A percentile compares a stretch with the other conserved stretches of the same genome.
Conservation (phyloP, 192 early-diverging fungal species). For the Rhizophlyctis rosea region DNA sequence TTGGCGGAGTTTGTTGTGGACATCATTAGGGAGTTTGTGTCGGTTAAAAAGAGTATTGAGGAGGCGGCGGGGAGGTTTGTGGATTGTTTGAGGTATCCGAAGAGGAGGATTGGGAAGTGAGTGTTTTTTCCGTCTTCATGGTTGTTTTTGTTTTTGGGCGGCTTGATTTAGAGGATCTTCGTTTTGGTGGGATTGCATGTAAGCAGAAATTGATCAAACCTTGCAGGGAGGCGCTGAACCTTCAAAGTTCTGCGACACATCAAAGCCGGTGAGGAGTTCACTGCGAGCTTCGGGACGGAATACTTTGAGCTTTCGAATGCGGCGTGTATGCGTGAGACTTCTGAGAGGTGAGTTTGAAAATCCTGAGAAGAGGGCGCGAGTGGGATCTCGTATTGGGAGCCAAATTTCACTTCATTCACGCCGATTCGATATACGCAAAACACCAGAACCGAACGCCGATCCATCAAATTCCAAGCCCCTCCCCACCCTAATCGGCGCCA, state of each 20-base stretch:
- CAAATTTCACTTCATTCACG: too few species aligned
- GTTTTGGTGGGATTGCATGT: too few species aligned
- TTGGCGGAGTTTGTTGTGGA: slow-evolving; percentile 21
- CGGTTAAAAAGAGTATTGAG: slow-evolving; percentile 18
- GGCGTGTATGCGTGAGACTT: slow-evolving; percentile 71
- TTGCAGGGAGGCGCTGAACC: too few species aligned
- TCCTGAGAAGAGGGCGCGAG: not conserved
- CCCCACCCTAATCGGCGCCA: slow-evolving; percentile 8
- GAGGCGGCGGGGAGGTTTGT: slow-evolving; percentile 13
- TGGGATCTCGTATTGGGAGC: not conserved
- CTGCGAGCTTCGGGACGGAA: slow-evolving; percentile 58
- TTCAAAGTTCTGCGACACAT: slow-evolving; percentile 68
- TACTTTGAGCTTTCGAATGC: slow-evolving; percentile 69
- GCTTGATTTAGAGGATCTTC: slow-evolving; percentile 5
- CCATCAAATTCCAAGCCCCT: slow-evolving; percentile 5
- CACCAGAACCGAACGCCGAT: not conserved
- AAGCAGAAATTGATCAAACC: too few species aligned
- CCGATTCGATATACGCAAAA: too few species aligned
- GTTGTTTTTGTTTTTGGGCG: slow-evolving; percentile 1
- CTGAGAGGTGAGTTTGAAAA: slow-evolving; percentile 48
- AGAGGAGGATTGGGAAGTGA: not conserved
- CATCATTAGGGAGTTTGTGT: slow-evolving; percentile 19
- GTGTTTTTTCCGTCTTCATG: not conserved
- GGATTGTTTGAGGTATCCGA: slow-evolving; percentile 4
- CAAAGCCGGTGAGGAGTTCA: slow-evolving; percentile 68